Percentiles rank a stretch among this genome's conserved stretches.
Evolutionary conservation across 352 stramenopile species (phyloP).

Genomic region (Pilasporangium apinafurcum): DNA sequence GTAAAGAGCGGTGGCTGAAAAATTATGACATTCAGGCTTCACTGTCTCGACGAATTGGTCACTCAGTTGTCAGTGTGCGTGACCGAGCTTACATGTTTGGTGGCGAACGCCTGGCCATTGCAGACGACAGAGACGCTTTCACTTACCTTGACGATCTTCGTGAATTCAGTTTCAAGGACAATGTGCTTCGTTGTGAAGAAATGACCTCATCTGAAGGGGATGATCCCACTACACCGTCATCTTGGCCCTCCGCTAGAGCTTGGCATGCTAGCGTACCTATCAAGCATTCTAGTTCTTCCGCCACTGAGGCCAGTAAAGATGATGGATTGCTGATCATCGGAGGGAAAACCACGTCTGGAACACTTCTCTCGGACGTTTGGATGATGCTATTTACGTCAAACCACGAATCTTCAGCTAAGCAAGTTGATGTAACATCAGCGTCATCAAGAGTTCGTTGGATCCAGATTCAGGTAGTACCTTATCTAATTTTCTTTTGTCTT

Average conservation of each 20-base stretch:
- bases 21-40: slow-evolving; percentile 51
- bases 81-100: slow-evolving; percentile 46
- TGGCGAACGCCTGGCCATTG: slow-evolving; percentile 23
- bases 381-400: slow-evolving; percentile 18
- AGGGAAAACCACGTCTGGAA: slow-evolving; percentile 24
- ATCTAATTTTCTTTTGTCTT: slow-evolving; percentile 1
- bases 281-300: slow-evolving; percentile 7
- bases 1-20: slow-evolving; percentile 35
- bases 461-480: slow-evolving; percentile 23
- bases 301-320: slow-evolving; percentile 5
- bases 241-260: slow-evolving; percentile 11
- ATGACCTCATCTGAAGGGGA: slow-evolving; percentile 5
- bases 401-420: background rate
- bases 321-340: slow-evolving; percentile 43
- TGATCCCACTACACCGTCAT: slow-evolving; percentile 4
- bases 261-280: slow-evolving; percentile 38
- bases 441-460: slow-evolving; percentile 25
- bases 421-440: too few relatives aligned
- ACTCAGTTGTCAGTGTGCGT: slow-evolving; percentile 32
- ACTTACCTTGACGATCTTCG: slow-evolving; percentile 26
- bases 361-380: slow-evolving; percentile 40
- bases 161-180: slow-evolving; percentile 31
- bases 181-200: slow-evolving; percentile 28
- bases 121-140: background rate
- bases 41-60: slow-evolving; percentile 44